Conservation (phyloP, 1,139 yeast genomes). For the Hyphopichia khmerensis region DNA sequence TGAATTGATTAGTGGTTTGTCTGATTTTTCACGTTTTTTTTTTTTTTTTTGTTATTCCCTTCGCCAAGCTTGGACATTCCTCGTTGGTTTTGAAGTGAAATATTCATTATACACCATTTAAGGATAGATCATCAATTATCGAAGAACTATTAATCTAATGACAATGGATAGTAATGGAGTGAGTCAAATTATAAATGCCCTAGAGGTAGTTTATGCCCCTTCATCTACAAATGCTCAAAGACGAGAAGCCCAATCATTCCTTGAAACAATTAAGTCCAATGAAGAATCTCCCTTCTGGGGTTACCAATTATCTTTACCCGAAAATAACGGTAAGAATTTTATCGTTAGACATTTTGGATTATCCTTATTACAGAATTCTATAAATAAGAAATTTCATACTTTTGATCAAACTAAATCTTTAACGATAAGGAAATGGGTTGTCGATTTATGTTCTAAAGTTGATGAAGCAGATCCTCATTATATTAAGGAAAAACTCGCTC, state of each 20-base stretch:
- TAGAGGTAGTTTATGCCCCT: conserved; percentile 77
- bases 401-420: conserved; percentile 61
- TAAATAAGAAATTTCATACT: conserved; percentile 54
- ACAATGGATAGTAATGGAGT: conserved; percentile 68
- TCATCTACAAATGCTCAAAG: conserved; percentile 63
- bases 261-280: conserved; percentile 72
- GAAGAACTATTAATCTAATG: conserved; percentile 11
- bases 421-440: conserved; percentile 80
- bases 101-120: too few relatives aligned
- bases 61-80: too few relatives aligned
- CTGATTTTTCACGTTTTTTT: too few relatives aligned
- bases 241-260: conserved; percentile 66
- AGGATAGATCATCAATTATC: too few relatives aligned
- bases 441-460: conserved; percentile 68
- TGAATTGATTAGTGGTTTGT: too few relatives aligned
- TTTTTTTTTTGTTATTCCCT: too few relatives aligned
- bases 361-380: conserved; percentile 72
- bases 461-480: conserved; percentile 78
- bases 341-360: conserved; percentile 90
- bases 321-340: conserved; percentile 59
- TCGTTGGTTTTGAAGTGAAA: too few relatives aligned
- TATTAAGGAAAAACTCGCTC: conserved; percentile 84
- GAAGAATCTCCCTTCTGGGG: conserved; percentile 94
- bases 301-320: conserved; percentile 70
- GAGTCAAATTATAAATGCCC: conserved; percentile 69